Percentiles rank a stretch among this genome's conserved stretches.
These are phyloP conservation scores for Colletotrichum musicola DNA, from an alignment of 2,329 filamentous ascomycete species.

Conservation along the genomic window DNA sequence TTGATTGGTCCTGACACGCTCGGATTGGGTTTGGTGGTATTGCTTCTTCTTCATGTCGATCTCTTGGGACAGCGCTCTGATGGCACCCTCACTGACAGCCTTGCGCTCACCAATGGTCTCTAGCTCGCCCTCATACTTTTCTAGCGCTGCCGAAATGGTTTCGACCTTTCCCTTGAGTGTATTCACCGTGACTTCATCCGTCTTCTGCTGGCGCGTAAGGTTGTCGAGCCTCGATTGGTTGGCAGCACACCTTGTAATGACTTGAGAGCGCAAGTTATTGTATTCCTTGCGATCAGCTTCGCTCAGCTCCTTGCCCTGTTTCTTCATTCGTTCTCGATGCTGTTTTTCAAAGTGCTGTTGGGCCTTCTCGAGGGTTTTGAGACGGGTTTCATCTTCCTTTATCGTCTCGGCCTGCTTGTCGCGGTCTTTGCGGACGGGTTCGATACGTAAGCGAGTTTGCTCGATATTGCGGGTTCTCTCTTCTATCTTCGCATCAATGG, in stretches of 20 bases:
- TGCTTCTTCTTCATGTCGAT: constrained; percentile 92
- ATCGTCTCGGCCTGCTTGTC: constrained; percentile 77
- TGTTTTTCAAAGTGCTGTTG: constrained; percentile 90
- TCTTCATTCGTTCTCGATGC: constrained; percentile 85
- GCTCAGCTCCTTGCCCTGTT: constrained; percentile 87
- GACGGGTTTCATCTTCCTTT: constrained; percentile 82
- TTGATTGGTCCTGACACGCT: constrained; percentile 83
- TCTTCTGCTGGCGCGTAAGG: constrained; percentile 88
- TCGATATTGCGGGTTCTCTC: constrained; percentile 80
- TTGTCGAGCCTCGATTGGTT: constrained; percentile 89
- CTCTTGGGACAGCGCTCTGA: constrained; percentile 79
- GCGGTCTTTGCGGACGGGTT: constrained; percentile 80
- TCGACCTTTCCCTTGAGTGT: constrained; percentile 92
- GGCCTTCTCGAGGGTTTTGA: constrained; percentile 88
- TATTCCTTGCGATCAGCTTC: constrained; percentile 92
- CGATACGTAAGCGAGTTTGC: constrained; percentile 75
- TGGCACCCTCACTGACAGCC: constrained; percentile 69
- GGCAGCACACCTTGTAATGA: constrained; percentile 83
- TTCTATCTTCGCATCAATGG: constrained; percentile 91
- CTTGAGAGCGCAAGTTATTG: constrained; percentile 84
- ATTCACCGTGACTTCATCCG: constrained; percentile 90
- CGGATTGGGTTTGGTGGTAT: constrained; percentile 86
- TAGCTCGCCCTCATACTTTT: constrained; percentile 80
- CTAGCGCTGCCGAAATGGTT: constrained; percentile 77
- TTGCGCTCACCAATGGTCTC: constrained; percentile 77